Base-by-base conservation (phyloP, 352 stramenopile species). In the Ophiocytium majus region DNA sequence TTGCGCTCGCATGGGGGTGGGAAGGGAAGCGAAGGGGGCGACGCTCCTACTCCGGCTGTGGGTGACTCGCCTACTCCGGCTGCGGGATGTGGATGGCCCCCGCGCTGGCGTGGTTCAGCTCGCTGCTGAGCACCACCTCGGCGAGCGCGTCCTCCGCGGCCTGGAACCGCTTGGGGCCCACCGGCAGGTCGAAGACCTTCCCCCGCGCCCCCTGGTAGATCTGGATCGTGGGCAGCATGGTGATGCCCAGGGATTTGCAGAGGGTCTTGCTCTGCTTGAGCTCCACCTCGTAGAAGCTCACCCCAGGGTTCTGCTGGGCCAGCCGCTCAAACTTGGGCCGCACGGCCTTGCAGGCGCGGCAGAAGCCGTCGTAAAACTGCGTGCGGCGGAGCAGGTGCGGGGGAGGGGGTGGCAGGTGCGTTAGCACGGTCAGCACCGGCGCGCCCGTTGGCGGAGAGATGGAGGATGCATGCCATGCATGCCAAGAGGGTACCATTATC, bases 341-440 rank as follows among this genome's bases (percentile, higher is more conserved):
- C 5, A 78, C 17, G 5, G 66, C 66, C 35, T 78, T 78, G 66
- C 66, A 78, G 5, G 66, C 66, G 14, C 66, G 66, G 66, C 66
- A 78, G 66, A 78, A 78, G 32, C 5, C 14, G 35, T 78, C 66
- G 66, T 78, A 78, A 14, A 78, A 78, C 66, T 78, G 66, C 32
- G 32, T 23, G 28, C 5, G 14, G 66, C 43, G 43, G 43, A 57
- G 43, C 43, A 57, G n/a, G n/a, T n/a, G n/a, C n/a, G n/a, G n/a
- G n/a, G n/a, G n/a, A n/a, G n/a, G n/a, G n/a, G n/a, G n/a, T n/a
- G n/a, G n/a, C n/a, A n/a, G n/a, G n/a, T n/a, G n/a, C n/a, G n/a
- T n/a, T n/a, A n/a, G n/a, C n/a, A n/a, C n/a, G n/a, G n/a, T n/a
- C n/a, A n/a, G n/a, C n/a, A n/a, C n/a, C n/a, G n/a, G n/a, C n/a